A percentile compares a stretch with the other conserved stretches of the same genome.
Evolutionary conservation across 208 protist species (phyloP).

Genomic region (Balamuthia mandrillaris): DNA sequence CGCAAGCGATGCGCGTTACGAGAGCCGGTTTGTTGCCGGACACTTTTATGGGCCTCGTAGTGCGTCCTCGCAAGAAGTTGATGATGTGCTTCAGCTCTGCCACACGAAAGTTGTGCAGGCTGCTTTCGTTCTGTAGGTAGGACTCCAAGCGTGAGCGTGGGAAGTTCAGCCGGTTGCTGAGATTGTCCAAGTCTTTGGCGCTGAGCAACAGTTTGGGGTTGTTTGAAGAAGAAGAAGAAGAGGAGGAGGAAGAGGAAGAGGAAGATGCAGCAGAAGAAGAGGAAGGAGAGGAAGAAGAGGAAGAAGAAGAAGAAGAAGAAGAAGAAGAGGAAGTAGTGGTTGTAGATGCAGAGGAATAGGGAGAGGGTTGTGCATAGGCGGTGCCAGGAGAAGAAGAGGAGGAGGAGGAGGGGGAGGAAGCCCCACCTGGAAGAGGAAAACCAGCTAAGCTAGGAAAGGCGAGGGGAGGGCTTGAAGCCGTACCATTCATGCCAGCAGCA

Average conservation of each 20-base stretch:
- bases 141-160: background rate
- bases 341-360: too few species aligned
- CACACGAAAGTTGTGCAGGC: background rate
- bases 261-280: background rate
- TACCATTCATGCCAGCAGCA: too few species aligned
- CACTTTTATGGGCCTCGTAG: background rate
- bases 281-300: too few species aligned
- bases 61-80: background rate
- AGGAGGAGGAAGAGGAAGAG: background rate
- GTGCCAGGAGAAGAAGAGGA: too few species aligned
- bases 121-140: background rate
- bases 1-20: background rate
- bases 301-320: too few species aligned
- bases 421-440: too few species aligned
- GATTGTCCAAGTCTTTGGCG: background rate
- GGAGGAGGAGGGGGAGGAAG: too few species aligned
- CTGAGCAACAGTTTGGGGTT: background rate
- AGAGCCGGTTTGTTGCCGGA: constrained; percentile 6
- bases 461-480: too few species aligned
- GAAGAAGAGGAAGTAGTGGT: too few species aligned
- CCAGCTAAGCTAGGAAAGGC: too few species aligned
- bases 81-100: background rate
- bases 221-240: background rate
- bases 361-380: too few species aligned
- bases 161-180: background rate